These are phyloP conservation scores for Dysphania ambrosioides DNA, from an alignment of 148 eudicot species.

Conservation along the genomic window DNA sequence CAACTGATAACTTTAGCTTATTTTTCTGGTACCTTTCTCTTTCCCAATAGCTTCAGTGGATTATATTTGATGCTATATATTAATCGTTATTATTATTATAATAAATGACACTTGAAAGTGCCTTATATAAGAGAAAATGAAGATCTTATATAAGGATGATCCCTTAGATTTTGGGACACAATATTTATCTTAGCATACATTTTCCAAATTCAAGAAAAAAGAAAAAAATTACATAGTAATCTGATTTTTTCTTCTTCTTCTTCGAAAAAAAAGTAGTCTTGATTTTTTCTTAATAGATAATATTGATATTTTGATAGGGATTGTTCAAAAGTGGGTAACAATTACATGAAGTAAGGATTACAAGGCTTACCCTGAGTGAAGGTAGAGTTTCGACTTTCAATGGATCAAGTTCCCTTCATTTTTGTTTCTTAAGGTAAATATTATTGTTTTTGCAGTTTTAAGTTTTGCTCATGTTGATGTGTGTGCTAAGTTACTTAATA, in stretches of 20 bases:
- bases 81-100: conserved; percentile 20
- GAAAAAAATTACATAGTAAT: not conserved
- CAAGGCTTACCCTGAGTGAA: conserved; percentile 9
- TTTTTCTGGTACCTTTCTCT: conserved; percentile 20
- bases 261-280: too few relatives aligned
- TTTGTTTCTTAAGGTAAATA: too few relatives aligned
- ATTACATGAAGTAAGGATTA: conserved; percentile 20
- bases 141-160: not conserved
- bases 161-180: not conserved
- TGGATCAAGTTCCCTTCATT: conserved; percentile 13
- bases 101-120: too few relatives aligned
- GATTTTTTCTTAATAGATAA: too few relatives aligned
- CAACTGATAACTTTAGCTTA: conserved; percentile 7
- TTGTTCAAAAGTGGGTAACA: conserved; percentile 12
- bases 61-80: conserved; percentile 22
- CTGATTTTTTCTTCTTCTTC: too few relatives aligned
- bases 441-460: conserved; percentile 4
- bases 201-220: too few relatives aligned
- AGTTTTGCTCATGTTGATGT: conserved; percentile 15
- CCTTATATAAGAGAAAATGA: not conserved
- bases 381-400: conserved; percentile 4
- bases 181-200: too few relatives aligned
- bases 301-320: conserved; percentile 24
- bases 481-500: conserved; percentile 14
- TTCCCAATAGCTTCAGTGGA: conserved; percentile 12